Evolutionary conservation across 2,329 filamentous ascomycete genomes (phyloP), one percentile per base, ranked within the genome.

Genomic region (Trichoderma harzianum): DNA sequence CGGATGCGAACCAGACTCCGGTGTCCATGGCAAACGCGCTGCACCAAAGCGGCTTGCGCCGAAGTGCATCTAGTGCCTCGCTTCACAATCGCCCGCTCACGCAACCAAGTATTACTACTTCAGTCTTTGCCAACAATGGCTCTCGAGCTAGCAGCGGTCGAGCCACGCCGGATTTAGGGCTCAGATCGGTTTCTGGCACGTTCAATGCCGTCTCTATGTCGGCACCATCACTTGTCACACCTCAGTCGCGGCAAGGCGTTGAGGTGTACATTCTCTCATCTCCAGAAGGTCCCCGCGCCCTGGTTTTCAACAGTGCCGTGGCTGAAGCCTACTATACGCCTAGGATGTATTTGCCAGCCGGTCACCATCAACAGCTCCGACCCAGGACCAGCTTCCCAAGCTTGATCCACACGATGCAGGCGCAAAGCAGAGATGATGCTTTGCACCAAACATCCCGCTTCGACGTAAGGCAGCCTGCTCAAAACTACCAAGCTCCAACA

Each of bases 231-330:
- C 67, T 69, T 16, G 11, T 26, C 11, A 74, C 66, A 68, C 72
- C 72, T 66, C 73, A 74, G 73, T 62, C 78, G 21, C 77, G 77
- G 36, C 80, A 80, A 28, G 79, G 77, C 2, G 82, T 85, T 0
- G 86, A 88, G 72, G 87, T 90, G 2, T 91, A 90, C 74, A 86
- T 91, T 28, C 77, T 91, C 7, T 87, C 85, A 18, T 91, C 89
- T 0, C 88, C 89, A 0, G 83, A 84, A 55, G 89, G 89, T 0
- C 89, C 89, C 1, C 85, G 86, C 24, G 89, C 85, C 7, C 78
- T 91, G 1, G 78, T 91, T 7, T 80, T 91, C 53, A 88, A 87
- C 75, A 84, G 84, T 72, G 80, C 83, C 57, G 79, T 79, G 14
- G 77, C 82, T 1, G 87, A 88, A 30, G 81, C 84, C 12, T 90